A percentile compares a stretch with the other conserved stretches of the same genome.
phyloP scores from a whole-genome alignment of 495 filamentous ascomycete genomes.

The Penicillium dipodomyicola region DNA sequence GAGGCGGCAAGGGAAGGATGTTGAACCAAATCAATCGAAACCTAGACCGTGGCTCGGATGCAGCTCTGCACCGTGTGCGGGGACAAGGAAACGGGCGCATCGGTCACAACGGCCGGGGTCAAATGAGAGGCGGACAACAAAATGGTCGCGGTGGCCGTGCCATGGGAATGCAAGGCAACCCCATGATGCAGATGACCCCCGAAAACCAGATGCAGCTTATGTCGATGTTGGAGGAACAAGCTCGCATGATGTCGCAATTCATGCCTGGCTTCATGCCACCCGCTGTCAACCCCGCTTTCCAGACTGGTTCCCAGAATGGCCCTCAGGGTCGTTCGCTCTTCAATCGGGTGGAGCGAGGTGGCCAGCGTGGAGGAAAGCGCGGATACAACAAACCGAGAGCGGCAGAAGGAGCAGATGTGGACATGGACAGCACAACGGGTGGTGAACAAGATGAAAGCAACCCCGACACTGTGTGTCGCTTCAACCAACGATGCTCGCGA shows the following conservation, averaged over 20 bases:
- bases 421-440: conserved; percentile 40
- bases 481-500: conserved; percentile 82
- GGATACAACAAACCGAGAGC: conserved; percentile 27
- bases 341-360: conserved; percentile 65
- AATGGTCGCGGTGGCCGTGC: conserved; percentile 47
- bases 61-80: conserved; percentile 77
- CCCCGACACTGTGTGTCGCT: conserved; percentile 64
- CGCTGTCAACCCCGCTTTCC: conserved; percentile 55
- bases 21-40: conserved; percentile 82
- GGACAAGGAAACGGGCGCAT: conserved; percentile 73
- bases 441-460: conserved; percentile 55
- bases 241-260: conserved; percentile 74
- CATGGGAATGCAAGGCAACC: conserved; percentile 50
- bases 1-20: conserved; percentile 66
- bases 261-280: conserved; percentile 51
- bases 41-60: conserved; percentile 75
- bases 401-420: conserved; percentile 33
- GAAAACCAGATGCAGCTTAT: conserved; percentile 78
- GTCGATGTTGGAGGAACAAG: conserved; percentile 86
- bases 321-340: conserved; percentile 66
- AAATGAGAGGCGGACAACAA: conserved; percentile 65
- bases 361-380: conserved; percentile 37
- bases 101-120: conserved; percentile 66
- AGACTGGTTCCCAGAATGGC: conserved; percentile 46
- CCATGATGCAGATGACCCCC: conserved; percentile 56